Evolutionary conservation across 352 stramenopile species (phyloP), one percentile per base, ranked within the genome.

Genomic region (Globisporangium okanoganense): DNA sequence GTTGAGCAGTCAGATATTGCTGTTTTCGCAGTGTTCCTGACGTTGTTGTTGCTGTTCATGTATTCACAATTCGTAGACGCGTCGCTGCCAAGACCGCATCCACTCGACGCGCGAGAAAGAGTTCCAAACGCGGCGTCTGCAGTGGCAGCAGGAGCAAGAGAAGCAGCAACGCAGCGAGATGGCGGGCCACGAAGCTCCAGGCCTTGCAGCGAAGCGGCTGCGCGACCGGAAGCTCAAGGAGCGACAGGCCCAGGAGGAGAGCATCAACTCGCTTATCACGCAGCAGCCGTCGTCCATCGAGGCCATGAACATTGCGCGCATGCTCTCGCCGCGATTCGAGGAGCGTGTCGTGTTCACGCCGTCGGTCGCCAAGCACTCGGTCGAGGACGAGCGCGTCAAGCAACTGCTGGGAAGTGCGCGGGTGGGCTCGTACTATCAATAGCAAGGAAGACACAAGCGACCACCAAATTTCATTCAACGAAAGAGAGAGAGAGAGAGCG

Each of bases 281-380:
- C 80, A 92, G 61, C 83, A 92, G 63, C 67, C 79, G 27, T 93
- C 81, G 35, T 90, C 78, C 1, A 79, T 93, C 35, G 78, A 85
- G 44, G 81, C 83, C 1, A 93, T 91, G 81, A 91, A 93, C 56
- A 87, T 93, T 47, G 83, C 79, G 7, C 74, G 83, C 8, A 88
- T 90, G 83, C 58, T 92, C 20, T 93, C 83, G 18, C 81, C 83
- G 27, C 77, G 79, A 0, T 91, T 90, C 47, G 68, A 83, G 56
- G 78, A 94, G 67, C 66, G 48, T 14, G 70, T 90, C n/a, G 44
- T 64, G 25, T 92, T 86, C 50, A 50, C 65, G 18, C 79, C 82
- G 9, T 61, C 69, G 36, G 70, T 94, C 10, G 49, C 66, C 10
- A 78, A 73, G 51, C 71, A 86, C 60, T 93, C 81, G 3, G 31